Evolutionary conservation across 805 yeast genomes (phyloP), one percentile per base, ranked within the genome.

Genomic region (Cephaloascus fragrans): DNA sequence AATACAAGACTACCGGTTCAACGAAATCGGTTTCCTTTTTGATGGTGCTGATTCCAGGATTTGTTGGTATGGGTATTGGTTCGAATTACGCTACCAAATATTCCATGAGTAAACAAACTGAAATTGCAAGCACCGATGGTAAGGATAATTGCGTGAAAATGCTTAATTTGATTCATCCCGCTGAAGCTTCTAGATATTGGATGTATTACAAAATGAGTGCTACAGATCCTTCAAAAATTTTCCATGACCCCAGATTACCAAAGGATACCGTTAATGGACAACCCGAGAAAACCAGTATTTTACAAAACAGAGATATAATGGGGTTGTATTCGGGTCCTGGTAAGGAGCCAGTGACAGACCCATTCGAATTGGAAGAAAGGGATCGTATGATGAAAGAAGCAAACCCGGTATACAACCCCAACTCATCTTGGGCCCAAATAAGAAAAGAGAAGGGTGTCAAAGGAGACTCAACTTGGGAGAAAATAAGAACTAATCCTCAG

Each of bases 201-300:
- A 48, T 66, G 18, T 81, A 81, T 52, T 80, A 72, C 52, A 59
- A 64, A 36, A 55, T 64, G 42, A 69, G 83, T 0, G 60, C 67
- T 31, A 62, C 63, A 15, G 72, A 80, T 46, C 77, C 80, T 0
- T 65, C 63, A 17, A 64, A 64, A 37, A 61, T 72, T 31, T 56
- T 80, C 46, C 71, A 71, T 39, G 81, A 80, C 48, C 88, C 88
- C 4, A 58, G 68, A 47, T 48, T 50, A 0, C 47, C 57, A 45
- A 53, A 64, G 26, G 53, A 60, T 10, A 60, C 51, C 3, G 46
- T 45, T 8, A 44, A 44, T 26, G 44, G 52, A 36, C 41, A 43
- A 34, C 28, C 55, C 40, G 40, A 46, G 33, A 51, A 51, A 37
- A 41, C 44, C 2, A n/a, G n/a, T n/a, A 45, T 59, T n/a, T 48